These are phyloP conservation scores for Pichia insulana DNA, from an alignment of 805 yeast genomes.

Conservation along the genomic window DNA sequence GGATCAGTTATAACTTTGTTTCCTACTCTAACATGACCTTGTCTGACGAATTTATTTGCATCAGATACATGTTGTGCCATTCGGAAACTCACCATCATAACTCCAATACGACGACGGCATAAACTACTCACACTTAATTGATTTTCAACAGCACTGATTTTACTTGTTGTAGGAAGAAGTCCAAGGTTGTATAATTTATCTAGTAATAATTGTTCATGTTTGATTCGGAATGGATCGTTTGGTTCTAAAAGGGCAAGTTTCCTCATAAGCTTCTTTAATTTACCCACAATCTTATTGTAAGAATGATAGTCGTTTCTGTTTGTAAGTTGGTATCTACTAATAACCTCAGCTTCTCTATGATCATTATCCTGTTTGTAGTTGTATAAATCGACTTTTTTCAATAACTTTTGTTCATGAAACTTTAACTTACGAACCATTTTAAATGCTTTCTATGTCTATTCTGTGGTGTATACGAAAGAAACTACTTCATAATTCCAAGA, in stretches of 20 bases:
- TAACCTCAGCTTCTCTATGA: conserved; percentile 93
- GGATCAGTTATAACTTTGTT: conserved; percentile 95
- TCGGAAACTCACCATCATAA: conserved; percentile 85
- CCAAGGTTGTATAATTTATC: conserved; percentile 91
- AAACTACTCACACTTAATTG: conserved; percentile 86
- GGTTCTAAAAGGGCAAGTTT: conserved; percentile 79
- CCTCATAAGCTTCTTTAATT: conserved; percentile 78
- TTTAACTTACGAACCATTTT: conserved; percentile 80
- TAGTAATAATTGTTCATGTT: conserved; percentile 79
- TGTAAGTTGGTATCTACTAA: conserved; percentile 89
- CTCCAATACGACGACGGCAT: conserved; percentile 87
- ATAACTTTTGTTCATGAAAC: conserved; percentile 89
- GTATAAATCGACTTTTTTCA: conserved; percentile 91
- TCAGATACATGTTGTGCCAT: conserved; percentile 88
- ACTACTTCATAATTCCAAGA: background rate
- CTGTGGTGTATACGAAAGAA: too few species aligned
- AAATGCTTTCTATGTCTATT: background rate
- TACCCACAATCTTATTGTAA: conserved; percentile 90
- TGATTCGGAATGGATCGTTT: conserved; percentile 75
- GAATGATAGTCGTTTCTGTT: conserved; percentile 94
- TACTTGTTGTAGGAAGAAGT: conserved; percentile 74
- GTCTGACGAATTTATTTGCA: conserved; percentile 88
- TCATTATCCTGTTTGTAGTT: conserved; percentile 97
- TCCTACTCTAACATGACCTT: conserved; percentile 96
- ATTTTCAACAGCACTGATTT: conserved; percentile 86